A percentile compares a stretch with the other conserved stretches of the same genome.
These are phyloP conservation scores for Aspergillus quadricinctus DNA, from an alignment of 2,329 filamentous ascomycete species.

Conservation along the genomic window DNA sequence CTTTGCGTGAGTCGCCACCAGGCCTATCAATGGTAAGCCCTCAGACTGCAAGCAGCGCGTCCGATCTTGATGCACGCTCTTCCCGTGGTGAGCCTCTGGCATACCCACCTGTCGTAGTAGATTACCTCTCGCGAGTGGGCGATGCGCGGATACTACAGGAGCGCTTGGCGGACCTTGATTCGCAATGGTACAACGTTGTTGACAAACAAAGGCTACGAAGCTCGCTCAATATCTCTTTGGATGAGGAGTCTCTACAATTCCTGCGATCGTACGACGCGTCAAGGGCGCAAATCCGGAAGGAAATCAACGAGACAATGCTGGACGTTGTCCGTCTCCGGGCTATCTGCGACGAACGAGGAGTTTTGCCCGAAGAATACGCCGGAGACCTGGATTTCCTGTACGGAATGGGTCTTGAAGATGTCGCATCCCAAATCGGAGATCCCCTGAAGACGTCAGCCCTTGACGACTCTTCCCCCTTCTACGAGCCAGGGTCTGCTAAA, in stretches of 20 bases:
- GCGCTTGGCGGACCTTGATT: constrained; percentile 16
- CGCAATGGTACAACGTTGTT: constrained; percentile 12
- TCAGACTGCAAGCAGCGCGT: not conserved
- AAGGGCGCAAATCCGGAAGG: constrained; percentile 14
- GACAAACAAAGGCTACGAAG: constrained; percentile 12
- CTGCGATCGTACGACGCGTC: constrained; percentile 19
- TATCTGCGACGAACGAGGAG: constrained; percentile 17
- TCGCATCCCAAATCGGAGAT: constrained; percentile 8
- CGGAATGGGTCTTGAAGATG: constrained; percentile 1
- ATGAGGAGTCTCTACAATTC: constrained; percentile 20
- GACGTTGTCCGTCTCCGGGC: constrained; percentile 14
- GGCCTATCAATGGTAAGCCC: not conserved
- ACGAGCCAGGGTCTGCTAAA: constrained; percentile 11
- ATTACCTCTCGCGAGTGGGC: constrained; percentile 19
- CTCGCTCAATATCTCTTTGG: constrained; percentile 12
- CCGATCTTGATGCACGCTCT: constrained; percentile 1
- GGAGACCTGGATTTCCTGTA: not conserved
- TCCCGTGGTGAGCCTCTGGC: not conserved
- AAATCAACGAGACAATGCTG: constrained; percentile 16
- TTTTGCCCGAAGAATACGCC: constrained; percentile 3
- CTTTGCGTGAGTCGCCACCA: not conserved
- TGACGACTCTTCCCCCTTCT: constrained; percentile 16
- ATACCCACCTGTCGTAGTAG: constrained; percentile 9
- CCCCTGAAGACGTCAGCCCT: constrained; percentile 15
- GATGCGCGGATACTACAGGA: constrained; percentile 23